Base-by-base conservation (phyloP, 192 early-diverging fungal genomes). In the Borealophlyctis nickersoniae region DNA sequence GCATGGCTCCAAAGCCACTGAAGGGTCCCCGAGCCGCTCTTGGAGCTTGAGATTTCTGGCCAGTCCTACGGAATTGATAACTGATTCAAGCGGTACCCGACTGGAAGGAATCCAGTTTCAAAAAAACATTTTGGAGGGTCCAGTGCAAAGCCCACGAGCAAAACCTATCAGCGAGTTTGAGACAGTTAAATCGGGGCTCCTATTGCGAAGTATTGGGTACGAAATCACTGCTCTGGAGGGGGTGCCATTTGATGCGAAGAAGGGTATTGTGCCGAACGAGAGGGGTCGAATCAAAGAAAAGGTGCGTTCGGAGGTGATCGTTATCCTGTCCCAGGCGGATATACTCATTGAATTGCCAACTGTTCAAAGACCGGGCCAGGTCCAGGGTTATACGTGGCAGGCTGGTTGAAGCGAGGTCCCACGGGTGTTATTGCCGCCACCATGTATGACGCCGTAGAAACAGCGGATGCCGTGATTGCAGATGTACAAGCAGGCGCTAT, bases 391-490 rank as follows among this genome's bases (percentile, higher is more conserved):
- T 98, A 98, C 66, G 90, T 87, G 0, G 68, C 94, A 1, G 94
- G 94, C 3, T 98, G 96, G 96, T 65, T 95, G n/a, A 98, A 97
- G 67, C 86, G 89, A 26, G 96, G 96, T 0, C 92, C 96, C 24
- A 84, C 84, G 1, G 96, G 95, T 2, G 93, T 95, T 9, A 93
- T 98, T 67, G 94, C 93, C 1, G 79, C 92, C 0, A 98, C 96
- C 3, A 94, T 98, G 92, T 84, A 85, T 36, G 92, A 95, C 62
- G 92, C 92, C 0, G 87, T 91, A 63, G 91, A 95, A 60, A 98
- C 96, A 0, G 93, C 90, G 2, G 86, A 90, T 29, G 77, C 84
- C 0, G 79, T 96, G 28, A 58, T 91, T 50, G 53, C 72, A 56
- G 67, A 86, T 65, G 13, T 69, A 3, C 48, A 61, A 35, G 62